Base-by-base conservation (phyloP, 2,329 filamentous ascomycete species). In the Cercospora zeina region DNA sequence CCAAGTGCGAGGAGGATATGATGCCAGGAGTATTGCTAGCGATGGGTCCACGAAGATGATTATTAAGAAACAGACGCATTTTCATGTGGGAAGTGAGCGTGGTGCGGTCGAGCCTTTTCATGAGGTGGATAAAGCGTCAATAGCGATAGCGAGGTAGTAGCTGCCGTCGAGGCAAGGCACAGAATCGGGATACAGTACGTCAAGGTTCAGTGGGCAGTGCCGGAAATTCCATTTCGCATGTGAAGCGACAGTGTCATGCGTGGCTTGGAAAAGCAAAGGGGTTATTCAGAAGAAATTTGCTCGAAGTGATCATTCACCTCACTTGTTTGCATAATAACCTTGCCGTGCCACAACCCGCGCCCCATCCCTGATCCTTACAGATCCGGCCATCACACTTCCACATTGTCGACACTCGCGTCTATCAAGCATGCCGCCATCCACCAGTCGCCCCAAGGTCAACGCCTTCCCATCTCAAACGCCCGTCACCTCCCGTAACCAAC, bases 11-110 rank as follows among this genome's bases (percentile, higher is more conserved):
- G 45, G 60, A 21, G 60, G 54, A 4, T 51, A 42, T n/a, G 59
- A 62, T 39, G 57, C 60, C 31, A 61, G 55, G 14, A 65, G 62
- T 11, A 50, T 65, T 10, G 58, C 42, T 33, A 67, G 65, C 14
- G 56, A 65, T 50, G 65, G 62, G 13, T 65, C 62, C 27, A 63
- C 58, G 61, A 62, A 49, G 62, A 65, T 67, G 65, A 67, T 67
- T 36, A 67, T 67, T 6, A 65, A 62, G 51, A 67, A 67, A 36
- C 60, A 67, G 24, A 63, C 65, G 36, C 54, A 63, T 42, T 65
- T 64, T 33, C 60, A 62, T 45, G 65, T 65, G 6, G 54, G 39
- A 8, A 36, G 39, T 14, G 54, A 47, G 11, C 49, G 49, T 1
- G 49, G 31, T 9, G 30, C 31, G 4, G 49, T 14, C 4, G 49